These are phyloP conservation scores for Trichoderma sp. DNA, from an alignment of 2,329 filamentous ascomycete species.

Conservation along the genomic window DNA sequence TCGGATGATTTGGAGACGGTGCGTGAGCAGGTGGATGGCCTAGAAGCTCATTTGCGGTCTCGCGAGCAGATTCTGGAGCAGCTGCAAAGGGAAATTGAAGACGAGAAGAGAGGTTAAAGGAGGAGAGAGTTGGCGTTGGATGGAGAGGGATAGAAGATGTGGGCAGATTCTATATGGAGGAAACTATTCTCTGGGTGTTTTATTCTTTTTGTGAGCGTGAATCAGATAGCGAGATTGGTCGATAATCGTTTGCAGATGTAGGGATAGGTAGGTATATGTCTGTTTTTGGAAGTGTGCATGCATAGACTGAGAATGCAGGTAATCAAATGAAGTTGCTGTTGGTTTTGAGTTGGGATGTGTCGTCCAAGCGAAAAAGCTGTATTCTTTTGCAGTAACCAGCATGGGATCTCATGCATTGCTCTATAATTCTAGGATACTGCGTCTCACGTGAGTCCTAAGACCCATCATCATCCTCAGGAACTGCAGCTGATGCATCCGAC, in stretches of 20 bases:
- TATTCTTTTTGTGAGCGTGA: slow-evolving; percentile 4
- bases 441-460: neutral
- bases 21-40: slow-evolving; percentile 89
- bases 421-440: neutral
- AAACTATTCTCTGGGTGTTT: neutral
- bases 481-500: neutral
- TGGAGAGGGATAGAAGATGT: slow-evolving; percentile 31
- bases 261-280: neutral
- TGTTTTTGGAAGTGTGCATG: slow-evolving; percentile 21
- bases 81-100: slow-evolving; percentile 80
- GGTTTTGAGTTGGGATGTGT: neutral
- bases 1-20: slow-evolving; percentile 86
- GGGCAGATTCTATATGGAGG: neutral
- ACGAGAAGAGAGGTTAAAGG: slow-evolving; percentile 70
- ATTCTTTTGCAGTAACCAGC: neutral
- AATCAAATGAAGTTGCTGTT: neutral
- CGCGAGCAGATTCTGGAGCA: slow-evolving; percentile 77
- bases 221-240: slow-evolving; percentile 18
- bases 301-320: slow-evolving; percentile 15
- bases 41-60: slow-evolving; percentile 79
- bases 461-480: neutral
- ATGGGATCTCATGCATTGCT: neutral
- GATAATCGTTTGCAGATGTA: slow-evolving; percentile 13
- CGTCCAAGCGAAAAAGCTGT: neutral
- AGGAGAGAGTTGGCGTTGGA: neutral